Conservation (phyloP, 768 basidiomycete genomes). For the Coprinopsis marcescibilis region DNA sequence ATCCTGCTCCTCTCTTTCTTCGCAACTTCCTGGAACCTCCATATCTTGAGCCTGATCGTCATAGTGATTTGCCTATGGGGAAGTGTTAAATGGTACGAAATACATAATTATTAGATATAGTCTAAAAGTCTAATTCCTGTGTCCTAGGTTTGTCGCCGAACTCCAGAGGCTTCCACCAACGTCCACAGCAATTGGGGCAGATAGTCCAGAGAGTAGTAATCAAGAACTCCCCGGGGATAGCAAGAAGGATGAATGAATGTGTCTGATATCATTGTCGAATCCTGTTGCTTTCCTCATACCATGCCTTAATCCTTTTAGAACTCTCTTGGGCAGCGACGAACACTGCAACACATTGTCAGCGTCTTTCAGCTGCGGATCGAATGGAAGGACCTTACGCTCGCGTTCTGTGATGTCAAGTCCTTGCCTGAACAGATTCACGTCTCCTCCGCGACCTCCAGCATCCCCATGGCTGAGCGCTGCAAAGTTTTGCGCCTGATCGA, state of each 20-base stretch:
- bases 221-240: conserved; percentile 9
- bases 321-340: conserved; percentile 84
- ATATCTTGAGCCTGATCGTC: conserved; percentile 58
- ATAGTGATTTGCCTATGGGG: conserved; percentile 71
- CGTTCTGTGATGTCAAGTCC: conserved; percentile 91
- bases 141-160: conserved; percentile 61
- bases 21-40: conserved; percentile 58
- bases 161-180: conserved; percentile 33
- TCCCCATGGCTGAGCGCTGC: conserved; percentile 61
- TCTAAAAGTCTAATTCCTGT: conserved; percentile 12
- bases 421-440: conserved; percentile 77
- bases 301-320: conserved; percentile 66
- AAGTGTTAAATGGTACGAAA: conserved; percentile 78
- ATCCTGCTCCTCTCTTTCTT: conserved; percentile 55
- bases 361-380: conserved; percentile 1
- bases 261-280: conserved; percentile 35
- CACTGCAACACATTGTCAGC: conserved; percentile 39
- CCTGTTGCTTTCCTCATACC: conserved; percentile 75
- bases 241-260: conserved; percentile 26
- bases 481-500: conserved; percentile 88
- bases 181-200: conserved; percentile 11
- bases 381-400: conserved; percentile 59
- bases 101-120: conserved; percentile 7
- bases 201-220: conserved; percentile 16
- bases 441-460: conserved; percentile 45